Evolutionary conservation across 306 rosid genomes (phyloP), one percentile per base, ranked within the genome.

Genomic region (Aeschynomene evenia): DNA sequence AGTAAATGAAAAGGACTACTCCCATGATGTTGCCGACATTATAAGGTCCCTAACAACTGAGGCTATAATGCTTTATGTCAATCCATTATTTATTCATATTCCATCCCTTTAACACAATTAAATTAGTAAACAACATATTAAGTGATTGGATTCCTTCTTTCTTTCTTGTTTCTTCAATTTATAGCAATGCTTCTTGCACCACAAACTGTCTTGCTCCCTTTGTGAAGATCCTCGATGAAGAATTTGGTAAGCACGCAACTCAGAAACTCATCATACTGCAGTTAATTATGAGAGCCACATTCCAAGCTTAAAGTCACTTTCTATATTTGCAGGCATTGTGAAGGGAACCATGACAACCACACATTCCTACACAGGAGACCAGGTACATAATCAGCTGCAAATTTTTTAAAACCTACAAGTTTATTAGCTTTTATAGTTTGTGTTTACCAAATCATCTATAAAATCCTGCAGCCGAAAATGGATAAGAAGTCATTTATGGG

Each of bases 341-440:
- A 91, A 91, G 87, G 99, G 97, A 78, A 95, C 99, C 79, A 95
- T 95, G 99, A 95, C 96, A 75, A 95, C 99, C 61, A 91, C 99
- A 63, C 99, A 95, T 75, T 95, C 99, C 54, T 95, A 95, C 89
- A 95, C 99, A 0, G 99, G 99, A 77, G 99, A 95, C 82, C 98
- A 92, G 91, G 98, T 91, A 75, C 61, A 56, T 22, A 9, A 31
- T 50, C 20, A 63, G 50, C 31, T 48, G 8, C 39, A 57, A 56
- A 31, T 43, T 70, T 70, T 5, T 16, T 42, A 18, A 5, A 18
- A 43, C 42, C 24, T 61, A 15, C 9, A 16, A 33, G 20, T 59
- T 59, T 31, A 29, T 29, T 8, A 15, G 7, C 10, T 18, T 15
- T 43, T 3, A 63, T n/a, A n/a, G n/a, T n/a, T n/a, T n/a, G 23